Evolutionary conservation across 2,329 filamentous ascomycete genomes (phyloP).

Genomic region (Intubia oerlemansii): DNA sequence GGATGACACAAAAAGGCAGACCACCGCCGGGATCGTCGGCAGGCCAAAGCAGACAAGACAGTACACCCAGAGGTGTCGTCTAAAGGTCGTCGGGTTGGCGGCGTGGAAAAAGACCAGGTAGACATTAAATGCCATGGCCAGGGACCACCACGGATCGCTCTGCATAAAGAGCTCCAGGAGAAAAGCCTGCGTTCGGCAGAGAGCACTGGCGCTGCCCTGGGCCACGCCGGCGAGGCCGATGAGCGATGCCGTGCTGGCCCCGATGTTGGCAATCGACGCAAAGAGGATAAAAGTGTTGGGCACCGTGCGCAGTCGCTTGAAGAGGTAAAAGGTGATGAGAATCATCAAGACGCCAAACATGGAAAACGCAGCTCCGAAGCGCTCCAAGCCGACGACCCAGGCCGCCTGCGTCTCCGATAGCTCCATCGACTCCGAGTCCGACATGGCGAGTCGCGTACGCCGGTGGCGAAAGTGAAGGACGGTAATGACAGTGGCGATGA

Average conservation of each 20-base stretch:
- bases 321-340: conserved; percentile 27
- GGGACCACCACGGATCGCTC: conserved; percentile 55
- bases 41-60: conserved; percentile 48
- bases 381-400: conserved; percentile 25
- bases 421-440: not conserved
- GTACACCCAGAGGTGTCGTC: conserved; percentile 52
- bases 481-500: too few relatives aligned
- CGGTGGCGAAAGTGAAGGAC: too few relatives aligned
- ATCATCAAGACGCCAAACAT: conserved; percentile 27
- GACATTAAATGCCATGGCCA: conserved; percentile 68
- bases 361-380: conserved; percentile 30
- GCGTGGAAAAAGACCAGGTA: conserved; percentile 45
- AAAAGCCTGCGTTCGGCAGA: conserved; percentile 42
- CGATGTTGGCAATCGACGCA: conserved; percentile 36
- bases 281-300: conserved; percentile 42
- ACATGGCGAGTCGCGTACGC: too few relatives aligned
- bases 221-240: conserved; percentile 46
- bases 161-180: conserved; percentile 57
- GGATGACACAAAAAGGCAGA: conserved; percentile 35
- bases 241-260: conserved; percentile 34
- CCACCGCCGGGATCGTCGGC: conserved; percentile 44
- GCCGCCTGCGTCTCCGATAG: too few relatives aligned
- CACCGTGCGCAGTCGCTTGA: conserved; percentile 31
- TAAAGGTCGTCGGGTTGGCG: conserved; percentile 44
- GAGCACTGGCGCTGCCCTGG: conserved; percentile 25